Evolutionary conservation across 768 basidiomycete species (phyloP), one percentile per base, ranked within the genome.

Genomic region (Mrakia hoshinonis): DNA sequence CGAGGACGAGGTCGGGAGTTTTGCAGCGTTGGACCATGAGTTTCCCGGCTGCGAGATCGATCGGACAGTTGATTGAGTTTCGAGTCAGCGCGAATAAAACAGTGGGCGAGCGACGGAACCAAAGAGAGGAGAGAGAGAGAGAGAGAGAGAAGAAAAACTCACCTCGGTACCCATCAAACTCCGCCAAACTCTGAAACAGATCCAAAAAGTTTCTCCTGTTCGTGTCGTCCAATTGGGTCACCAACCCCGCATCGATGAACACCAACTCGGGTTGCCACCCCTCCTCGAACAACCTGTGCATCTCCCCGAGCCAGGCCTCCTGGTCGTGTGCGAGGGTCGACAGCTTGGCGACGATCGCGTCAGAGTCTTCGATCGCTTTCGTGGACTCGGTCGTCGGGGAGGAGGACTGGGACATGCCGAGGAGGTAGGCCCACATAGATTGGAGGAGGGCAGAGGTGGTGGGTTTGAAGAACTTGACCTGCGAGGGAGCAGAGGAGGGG

Each of bases 21-120:
- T 91, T 88, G 75, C 92, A 97, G 34, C 94, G 89, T 79, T 92
- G 90, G 67, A 98, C 85, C 95, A 99, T 98, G 66, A 99, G 87
- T 73, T 91, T 87, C 0, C 96, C 96, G 1, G 91, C 87, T 73
- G 87, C 89, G 11, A 1, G 61, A 63, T 18, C 20, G 13, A 5
- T n/a, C 2, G 7, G 60, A 43, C 5, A 22, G 24, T 26, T 24
- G 39, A n/a, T 31, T 3, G 39, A 7, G 60, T 38, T 9, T 4
- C 15, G 22, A 11, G 34, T 36, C 60, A 62, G 36, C n/a, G 24
- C 15, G 6, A 20, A 20, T 9, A 18, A 55, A 5, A 20, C 1
- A 20, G 38, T 12, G 20, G 22, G 34, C 18, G 29, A n/a, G 31
- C 29, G 1, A 47, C 34, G 46, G 48, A 26, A 47, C 34, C 20